Evolutionary conservation across 441 rosid species (phyloP), one percentile per base, ranked within the genome.

Genomic region (Manihot esculenta): DNA sequence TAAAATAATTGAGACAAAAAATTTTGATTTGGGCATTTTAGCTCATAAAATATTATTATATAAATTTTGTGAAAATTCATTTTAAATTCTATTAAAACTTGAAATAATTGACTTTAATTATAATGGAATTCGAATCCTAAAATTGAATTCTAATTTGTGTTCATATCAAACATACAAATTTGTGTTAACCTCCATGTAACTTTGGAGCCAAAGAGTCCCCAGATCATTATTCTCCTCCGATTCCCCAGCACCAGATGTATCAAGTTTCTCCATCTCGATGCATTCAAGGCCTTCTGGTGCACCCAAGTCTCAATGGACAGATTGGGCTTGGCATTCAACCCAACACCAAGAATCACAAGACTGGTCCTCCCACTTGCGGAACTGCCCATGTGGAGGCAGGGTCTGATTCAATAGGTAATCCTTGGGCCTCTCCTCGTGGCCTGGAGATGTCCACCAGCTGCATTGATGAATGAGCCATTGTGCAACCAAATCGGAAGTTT

Each of bases 271-370:
- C 79, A 69, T 63, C 77, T 86, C 79, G 24, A 90, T 88, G 66
- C 92, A 86, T 63, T 91, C 94, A 21, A 83, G 48, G 98, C 98
- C 74, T 93, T 93, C 81, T 88, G 86, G 79, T 93, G 97, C 24
- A 93, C 98, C 97, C 96, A 93, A 51, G 97, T 93, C 87, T 93
- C 94, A 77, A 93, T 89, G 47, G 96, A 83, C 64, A 93, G 91
- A 88, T 93, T 97, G 17, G 97, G 97, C 80, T 90, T 94, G 35
- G 97, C 96, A 45, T 90, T 94, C 83, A 94, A 93, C 1, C 96
- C 97, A 13, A 93, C 98, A 6, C 97, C 96, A 11, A 93, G 92
- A 78, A 91, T 93, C 57, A 93, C 97, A 69, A 93, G 79, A 96
- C 98, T 94, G 91, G 66, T 93, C 98, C 73, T 93, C 97, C 97